These are phyloP conservation scores for Lasiosphaeria ovina DNA, from an alignment of 495 filamentous ascomycete genomes.

Conservation along the genomic window DNA sequence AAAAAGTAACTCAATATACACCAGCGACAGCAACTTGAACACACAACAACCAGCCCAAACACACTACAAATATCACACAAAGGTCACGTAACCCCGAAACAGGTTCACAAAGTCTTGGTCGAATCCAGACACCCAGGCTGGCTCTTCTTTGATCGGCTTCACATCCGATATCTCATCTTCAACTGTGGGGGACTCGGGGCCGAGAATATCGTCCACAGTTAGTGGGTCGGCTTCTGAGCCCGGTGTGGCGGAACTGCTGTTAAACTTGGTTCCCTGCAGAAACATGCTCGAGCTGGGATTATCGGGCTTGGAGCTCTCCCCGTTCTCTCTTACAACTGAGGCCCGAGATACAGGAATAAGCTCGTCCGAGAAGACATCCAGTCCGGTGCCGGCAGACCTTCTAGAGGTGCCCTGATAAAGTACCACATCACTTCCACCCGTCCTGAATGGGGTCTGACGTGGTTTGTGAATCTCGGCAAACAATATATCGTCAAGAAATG, in stretches of 20 bases:
- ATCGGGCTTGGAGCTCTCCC: too few species aligned
- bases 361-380: slow-evolving; percentile 9
- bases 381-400: not conserved
- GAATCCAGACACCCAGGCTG: slow-evolving; percentile 48
- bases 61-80: slow-evolving; percentile 32
- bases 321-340: too few species aligned
- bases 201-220: too few species aligned
- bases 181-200: not conserved
- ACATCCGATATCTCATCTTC: slow-evolving; percentile 10
- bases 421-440: slow-evolving; percentile 15
- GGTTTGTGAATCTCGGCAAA: too few species aligned
- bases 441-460: not conserved
- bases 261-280: too few species aligned
- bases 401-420: slow-evolving; percentile 15
- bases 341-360: not conserved
- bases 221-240: too few species aligned
- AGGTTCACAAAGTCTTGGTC: slow-evolving; percentile 47
- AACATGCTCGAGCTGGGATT: not conserved
- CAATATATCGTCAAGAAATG: not conserved
- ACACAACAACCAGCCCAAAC: too few species aligned
- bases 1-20: too few species aligned
- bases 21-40: too few species aligned
- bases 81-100: slow-evolving; percentile 49
- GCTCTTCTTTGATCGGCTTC: slow-evolving; percentile 22
- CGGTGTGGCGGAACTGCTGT: too few species aligned